A percentile compares a stretch with the other conserved stretches of the same genome.
Evolutionary conservation across 495 filamentous ascomycete genomes (phyloP).

Genomic region (Lasiosphaeria miniovina): DNA sequence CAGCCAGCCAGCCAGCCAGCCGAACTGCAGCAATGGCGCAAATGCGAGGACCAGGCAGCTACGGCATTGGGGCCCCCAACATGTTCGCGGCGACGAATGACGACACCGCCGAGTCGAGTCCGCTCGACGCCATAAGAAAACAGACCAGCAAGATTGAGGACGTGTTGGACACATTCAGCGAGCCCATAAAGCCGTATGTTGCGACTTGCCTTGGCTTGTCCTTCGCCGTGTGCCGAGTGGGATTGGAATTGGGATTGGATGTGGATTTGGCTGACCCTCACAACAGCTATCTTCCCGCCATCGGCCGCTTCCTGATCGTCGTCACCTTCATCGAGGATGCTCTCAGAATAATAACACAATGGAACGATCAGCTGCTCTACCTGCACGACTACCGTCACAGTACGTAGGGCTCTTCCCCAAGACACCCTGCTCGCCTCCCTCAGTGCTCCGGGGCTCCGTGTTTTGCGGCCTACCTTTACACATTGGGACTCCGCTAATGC

Average conservation of each 20-base stretch:
- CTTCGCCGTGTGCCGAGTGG: neutral
- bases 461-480: too few species aligned
- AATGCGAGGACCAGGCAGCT: constrained; percentile 93
- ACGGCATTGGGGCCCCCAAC: constrained; percentile 79
- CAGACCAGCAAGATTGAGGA: constrained; percentile 99
- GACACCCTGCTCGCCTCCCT: too few species aligned
- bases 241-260: neutral
- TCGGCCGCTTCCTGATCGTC: constrained; percentile 95
- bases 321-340: constrained; percentile 98
- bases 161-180: constrained; percentile 79
- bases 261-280: neutral
- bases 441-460: too few species aligned
- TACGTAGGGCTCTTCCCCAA: constrained; percentile 45
- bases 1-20: neutral
- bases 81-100: constrained; percentile 58
- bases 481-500: constrained; percentile 14
- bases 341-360: constrained; percentile 94
- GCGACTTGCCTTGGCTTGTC: constrained; percentile 1
- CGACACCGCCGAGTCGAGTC: constrained; percentile 67
- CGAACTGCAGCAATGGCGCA: constrained; percentile 67
- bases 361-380: constrained; percentile 91
- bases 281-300: constrained; percentile 82
- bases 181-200: constrained; percentile 94
- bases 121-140: constrained; percentile 85
- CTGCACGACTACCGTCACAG: constrained; percentile 90